phyloP scores from a whole-genome alignment of 441 rosid species.

The Eruca vesicaria region DNA sequence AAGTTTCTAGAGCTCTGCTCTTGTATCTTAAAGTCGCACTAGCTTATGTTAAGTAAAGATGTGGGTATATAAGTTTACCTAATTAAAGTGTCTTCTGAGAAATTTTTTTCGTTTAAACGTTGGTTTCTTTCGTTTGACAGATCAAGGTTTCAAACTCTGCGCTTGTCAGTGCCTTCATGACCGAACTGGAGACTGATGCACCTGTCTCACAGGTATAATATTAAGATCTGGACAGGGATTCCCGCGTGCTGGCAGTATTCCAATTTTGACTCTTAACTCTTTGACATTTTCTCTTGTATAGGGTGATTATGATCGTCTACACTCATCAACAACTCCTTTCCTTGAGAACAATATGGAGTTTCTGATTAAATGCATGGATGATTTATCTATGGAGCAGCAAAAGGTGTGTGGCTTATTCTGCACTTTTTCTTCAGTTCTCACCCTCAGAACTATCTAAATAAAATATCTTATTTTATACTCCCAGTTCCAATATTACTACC shows the following conservation, averaged over 20 bases:
- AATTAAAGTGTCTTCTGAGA: not conserved
- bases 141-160: slow-evolving; percentile 97
- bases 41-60: not conserved
- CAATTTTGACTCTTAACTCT: not conserved
- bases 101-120: not conserved
- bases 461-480: slow-evolving; percentile 2
- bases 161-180: slow-evolving; percentile 95
- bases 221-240: not conserved
- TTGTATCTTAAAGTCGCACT: not conserved
- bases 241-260: not conserved
- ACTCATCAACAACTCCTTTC: slow-evolving; percentile 76
- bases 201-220: slow-evolving; percentile 78
- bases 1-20: slow-evolving; percentile 38
- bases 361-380: slow-evolving; percentile 97
- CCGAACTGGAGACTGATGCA: slow-evolving; percentile 82
- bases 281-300: slow-evolving; percentile 20
- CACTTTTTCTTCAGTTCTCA: not conserved
- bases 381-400: slow-evolving; percentile 81
- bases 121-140: slow-evolving; percentile 40
- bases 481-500: slow-evolving; percentile 85
- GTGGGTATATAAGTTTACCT: not conserved
- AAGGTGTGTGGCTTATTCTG: slow-evolving; percentile 55
- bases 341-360: slow-evolving; percentile 91
- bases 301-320: slow-evolving; percentile 93
- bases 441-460: not conserved